Evolutionary conservation across 495 filamentous ascomycete genomes (phyloP), one percentile per base, ranked within the genome.

Genomic region (Aspergillus mulundensis): DNA sequence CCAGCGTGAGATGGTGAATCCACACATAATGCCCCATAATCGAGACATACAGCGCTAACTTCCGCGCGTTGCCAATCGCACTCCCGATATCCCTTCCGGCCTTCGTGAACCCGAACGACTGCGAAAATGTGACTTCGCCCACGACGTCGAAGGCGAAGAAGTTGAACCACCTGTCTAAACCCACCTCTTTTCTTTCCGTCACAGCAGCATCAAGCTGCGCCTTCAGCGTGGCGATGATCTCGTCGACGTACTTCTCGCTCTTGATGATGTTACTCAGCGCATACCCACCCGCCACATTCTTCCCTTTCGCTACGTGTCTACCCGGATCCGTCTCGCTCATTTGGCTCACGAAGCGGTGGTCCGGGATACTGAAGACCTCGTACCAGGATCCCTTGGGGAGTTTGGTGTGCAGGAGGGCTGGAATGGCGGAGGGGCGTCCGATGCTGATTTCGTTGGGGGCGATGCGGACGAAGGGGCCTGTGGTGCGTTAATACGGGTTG

Each of bases 61-160:
- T 50, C 19, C 74, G 66, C 30, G 68, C 71, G 18, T 70, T 73
- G 7, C 67, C 56, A 38, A 70, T 75, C 14, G 71, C 72, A 49
- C 75, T 67, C 34, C 69, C 67, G 24, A 81, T 61, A 47, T 79
- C 77, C 1, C 42, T 62, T 8, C 73, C 77, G 0, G 45, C 28
- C 42, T 70, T 61, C 7, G 79, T 44, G 53, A 81, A 79, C 10
- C 75, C 75, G 28, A 76, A 77, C 0, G 59, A 60, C 34, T 68
- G 62, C 10, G 71, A 78, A 43, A 76, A 72, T 4, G 61, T 74
- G 7, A 71, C 60, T 48, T 74, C 70, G 16, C 70, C 77, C 21
- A 81, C 65, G 3, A 69, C 78, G 47, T 70, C 74, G 45, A 81
- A 79, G 25, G 75, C 65, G 46, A 72, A 79, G 57, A 71, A 81